Conservation (phyloP, 441 rosid species). For the Aleurites moluccanus region DNA sequence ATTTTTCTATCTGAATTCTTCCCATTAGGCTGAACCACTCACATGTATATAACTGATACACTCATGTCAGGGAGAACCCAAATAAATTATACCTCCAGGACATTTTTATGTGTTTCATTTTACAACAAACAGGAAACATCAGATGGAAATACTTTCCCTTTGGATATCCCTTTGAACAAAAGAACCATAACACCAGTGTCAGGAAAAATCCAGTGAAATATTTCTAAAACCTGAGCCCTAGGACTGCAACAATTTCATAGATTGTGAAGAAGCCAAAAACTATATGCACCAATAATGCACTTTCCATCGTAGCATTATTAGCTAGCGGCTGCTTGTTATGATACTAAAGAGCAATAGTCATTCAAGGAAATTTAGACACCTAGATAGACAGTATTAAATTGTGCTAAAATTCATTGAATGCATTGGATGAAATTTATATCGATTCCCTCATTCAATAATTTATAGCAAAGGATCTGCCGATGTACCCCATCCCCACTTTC, state of each 20-base stretch:
- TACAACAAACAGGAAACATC: neutral
- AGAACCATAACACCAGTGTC: neutral
- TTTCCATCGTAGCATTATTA: neutral
- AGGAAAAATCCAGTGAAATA: neutral
- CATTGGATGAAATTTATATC: neutral
- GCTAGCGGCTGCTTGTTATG: neutral
- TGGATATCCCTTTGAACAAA: neutral
- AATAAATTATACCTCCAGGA: neutral
- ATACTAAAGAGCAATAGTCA: neutral
- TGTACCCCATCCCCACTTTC: neutral
- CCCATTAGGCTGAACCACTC: neutral
- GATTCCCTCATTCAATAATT: neutral
- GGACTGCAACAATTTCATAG: neutral
- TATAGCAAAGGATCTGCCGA: neutral
- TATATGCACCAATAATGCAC: neutral
- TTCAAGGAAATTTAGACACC: neutral
- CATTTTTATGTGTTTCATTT: neutral
- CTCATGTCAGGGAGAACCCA: neutral
- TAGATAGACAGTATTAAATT: neutral
- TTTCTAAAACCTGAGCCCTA: neutral
- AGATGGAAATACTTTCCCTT: neutral
- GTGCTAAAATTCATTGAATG: neutral
- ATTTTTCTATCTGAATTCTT: neutral
- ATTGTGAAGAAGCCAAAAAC: neutral
- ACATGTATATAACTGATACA: neutral